Base-by-base conservation (phyloP, 768 basidiomycete species). In the Rhodosporidiobolus sp. region DNA sequence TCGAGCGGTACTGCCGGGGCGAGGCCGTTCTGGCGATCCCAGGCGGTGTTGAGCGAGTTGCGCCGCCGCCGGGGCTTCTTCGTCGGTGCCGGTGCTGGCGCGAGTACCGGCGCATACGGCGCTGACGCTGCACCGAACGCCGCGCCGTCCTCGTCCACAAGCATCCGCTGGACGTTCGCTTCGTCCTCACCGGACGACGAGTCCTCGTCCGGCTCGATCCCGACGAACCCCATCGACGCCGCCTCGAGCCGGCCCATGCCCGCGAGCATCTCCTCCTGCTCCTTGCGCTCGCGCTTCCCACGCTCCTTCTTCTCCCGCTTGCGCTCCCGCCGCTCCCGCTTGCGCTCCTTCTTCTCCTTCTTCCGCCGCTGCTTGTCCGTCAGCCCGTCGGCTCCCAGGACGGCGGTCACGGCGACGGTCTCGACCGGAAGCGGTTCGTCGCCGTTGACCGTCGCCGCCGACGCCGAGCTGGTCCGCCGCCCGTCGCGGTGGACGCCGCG, bases 11-110 rank as follows among this genome's bases (percentile, higher is more conserved):
- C 7, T 55, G 43, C 9, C 53, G 30, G 52, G 2, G 12, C 24
- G 43, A 53, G 8, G 16, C 52, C 52, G 38, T 63, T 62, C 17
- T n/a, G 46, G 60, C 60, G 61, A 34, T 63, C 61, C 32, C 49
- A 63, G 30, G 61, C 61, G 24, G 30, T 35, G 34, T 26, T 49
- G 48, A 55, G 38, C 17, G 50, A 64, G 28, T 14, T n/a, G 17
- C 63, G 63, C 19, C 50, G 34, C 43, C 28, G 53, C 19, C 30
- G 20, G 16, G 43, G 55, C 54, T 43, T 17, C 35, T 38, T 32
- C n/a, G 35, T 24, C 24, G 57, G 35, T 10, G 26, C 22, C 11
- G 57, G 24, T 11, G 20, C 24, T 10, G 38, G 38, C 38, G 38
- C 38, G 38, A 14, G 38, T 16, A n/a, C 38, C 1, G 38, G 6